Percentiles rank a stretch among this genome's conserved stretches.
Evolutionary conservation across 2,329 filamentous ascomycete genomes (phyloP).

Genomic region (Aspergillus pseudoterreus): DNA sequence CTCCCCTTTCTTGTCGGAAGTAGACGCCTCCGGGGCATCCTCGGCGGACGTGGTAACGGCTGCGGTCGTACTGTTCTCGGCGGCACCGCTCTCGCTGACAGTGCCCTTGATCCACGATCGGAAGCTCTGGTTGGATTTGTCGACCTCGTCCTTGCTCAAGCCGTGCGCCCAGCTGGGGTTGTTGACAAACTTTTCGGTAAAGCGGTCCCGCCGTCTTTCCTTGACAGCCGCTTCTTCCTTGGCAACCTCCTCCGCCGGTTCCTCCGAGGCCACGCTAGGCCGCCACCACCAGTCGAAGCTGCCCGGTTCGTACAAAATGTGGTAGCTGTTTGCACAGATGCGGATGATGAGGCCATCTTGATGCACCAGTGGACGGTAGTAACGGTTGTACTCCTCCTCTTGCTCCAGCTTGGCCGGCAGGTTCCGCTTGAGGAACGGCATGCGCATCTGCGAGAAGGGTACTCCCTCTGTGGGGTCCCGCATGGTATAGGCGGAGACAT

Average conservation of each 20-base stretch:
- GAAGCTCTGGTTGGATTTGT: conserved; percentile 46
- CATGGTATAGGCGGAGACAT: conserved; percentile 86
- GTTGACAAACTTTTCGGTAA: conserved; percentile 51
- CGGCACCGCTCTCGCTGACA: conserved; percentile 18
- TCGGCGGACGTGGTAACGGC: not conserved
- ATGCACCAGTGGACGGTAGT: conserved; percentile 52
- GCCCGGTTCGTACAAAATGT: conserved; percentile 70
- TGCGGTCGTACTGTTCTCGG: not conserved
- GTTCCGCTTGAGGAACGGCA: conserved; percentile 68
- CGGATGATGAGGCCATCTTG: conserved; percentile 67
- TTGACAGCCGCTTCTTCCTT: conserved; percentile 34
- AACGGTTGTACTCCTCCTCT: conserved; percentile 59
- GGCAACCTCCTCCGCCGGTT: conserved; percentile 30
- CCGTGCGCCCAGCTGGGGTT: conserved; percentile 51
- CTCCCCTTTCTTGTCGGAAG: conserved; percentile 17
- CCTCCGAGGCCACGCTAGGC: conserved; percentile 24
- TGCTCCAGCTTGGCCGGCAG: conserved; percentile 60
- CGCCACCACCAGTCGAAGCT: conserved; percentile 70
- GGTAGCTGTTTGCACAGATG: conserved; percentile 73
- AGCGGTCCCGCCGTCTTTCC: conserved; percentile 45
- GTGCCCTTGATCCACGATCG: conserved; percentile 44
- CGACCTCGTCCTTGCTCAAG: conserved; percentile 48
- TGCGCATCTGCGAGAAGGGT: conserved; percentile 60
- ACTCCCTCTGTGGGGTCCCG: conserved; percentile 84
- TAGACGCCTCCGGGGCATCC: conserved; percentile 7